Conservation (phyloP, 495 filamentous ascomycete genomes). For the Niebla homalea region DNA sequence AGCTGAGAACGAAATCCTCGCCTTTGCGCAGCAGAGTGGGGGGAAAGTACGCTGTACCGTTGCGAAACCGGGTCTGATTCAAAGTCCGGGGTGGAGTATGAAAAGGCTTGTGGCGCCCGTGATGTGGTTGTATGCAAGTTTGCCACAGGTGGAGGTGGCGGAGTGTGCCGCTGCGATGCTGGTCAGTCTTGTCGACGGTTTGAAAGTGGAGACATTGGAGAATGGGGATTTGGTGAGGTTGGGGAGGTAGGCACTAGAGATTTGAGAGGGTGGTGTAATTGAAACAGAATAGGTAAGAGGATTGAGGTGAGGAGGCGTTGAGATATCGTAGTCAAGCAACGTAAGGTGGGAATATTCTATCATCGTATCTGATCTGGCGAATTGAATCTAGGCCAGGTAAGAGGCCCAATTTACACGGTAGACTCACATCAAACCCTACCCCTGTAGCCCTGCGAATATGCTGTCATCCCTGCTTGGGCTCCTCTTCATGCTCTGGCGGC, state of each 20-base stretch:
- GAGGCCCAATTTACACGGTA: no score
- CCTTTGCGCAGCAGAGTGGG: conserved; percentile 24
- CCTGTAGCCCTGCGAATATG: no score
- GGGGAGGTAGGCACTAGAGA: conserved; percentile 15
- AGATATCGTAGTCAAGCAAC: no score
- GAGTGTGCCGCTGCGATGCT: conserved; percentile 34
- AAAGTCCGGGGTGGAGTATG: conserved; percentile 10
- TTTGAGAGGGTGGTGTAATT: no score
- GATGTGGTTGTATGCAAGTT: conserved; percentile 3
- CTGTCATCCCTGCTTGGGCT: background rate
- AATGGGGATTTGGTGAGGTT: conserved; percentile 33
- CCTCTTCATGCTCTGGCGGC: background rate
- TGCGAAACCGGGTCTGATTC: conserved; percentile 29
- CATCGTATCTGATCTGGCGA: no score
- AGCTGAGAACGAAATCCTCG: conserved; percentile 28
- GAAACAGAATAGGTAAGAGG: no score
- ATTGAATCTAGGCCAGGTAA: no score
- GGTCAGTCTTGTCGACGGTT: conserved; percentile 29
- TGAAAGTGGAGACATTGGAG: conserved; percentile 33
- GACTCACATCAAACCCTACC: no score
- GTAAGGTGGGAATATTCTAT: no score
- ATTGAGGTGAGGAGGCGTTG: no score
- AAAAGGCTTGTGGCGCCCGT: conserved; percentile 5
- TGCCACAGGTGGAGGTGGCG: conserved; percentile 24
- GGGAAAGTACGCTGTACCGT: conserved; percentile 24